Base-by-base conservation (phyloP, 129 eudicot genomes). In the Centella asiatica region DNA sequence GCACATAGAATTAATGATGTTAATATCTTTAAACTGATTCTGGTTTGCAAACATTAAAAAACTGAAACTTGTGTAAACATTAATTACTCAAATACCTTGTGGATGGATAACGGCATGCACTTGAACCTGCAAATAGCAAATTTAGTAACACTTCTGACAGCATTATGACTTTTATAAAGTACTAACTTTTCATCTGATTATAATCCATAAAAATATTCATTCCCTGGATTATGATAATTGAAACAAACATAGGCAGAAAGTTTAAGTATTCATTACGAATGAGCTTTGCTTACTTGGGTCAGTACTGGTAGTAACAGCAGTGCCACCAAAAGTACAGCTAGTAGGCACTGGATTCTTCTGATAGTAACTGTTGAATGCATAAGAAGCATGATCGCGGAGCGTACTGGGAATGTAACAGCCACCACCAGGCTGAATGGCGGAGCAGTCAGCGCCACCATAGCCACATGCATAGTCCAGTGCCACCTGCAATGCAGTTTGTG, bases 401-500 rank as follows among this genome's bases (percentile, higher is more conserved):
- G 95, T 79, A 70, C 77, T 65, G 2, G 98, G 98, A 33, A 44
- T 62, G 61, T 75, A 92, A 69, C 98, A 92, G 9, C 50, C 44
- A 1, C 88, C 94, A 44, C 78, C 82, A 11, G 81, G 69, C 67
- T 84, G 95, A 66, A 92, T 84, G 2, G 71, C 84, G 13, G 87
- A 72, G 68, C 98, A 92, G 54, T 87, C 87, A 27, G 83, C 95
- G 5, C 84, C 90, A 5, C 97, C 87, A 24, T 78, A 65, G 48
- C 97, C 94, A 55, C 98, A 92, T 9, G 98, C 98, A 34, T 82
- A 92, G 68, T 92, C 98, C 60, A 92, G 28, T 45, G 95, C 98
- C 15, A 15, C 77, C 67, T 92, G 98, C 39, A 92, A 62, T 17
- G 90, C 80, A 3, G 47, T 61, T 59, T 68, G 80, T 15, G 90